These are phyloP conservation scores for Fusarium verticillioides DNA, from an alignment of 2,329 filamentous ascomycete species.

Conservation along the genomic window DNA sequence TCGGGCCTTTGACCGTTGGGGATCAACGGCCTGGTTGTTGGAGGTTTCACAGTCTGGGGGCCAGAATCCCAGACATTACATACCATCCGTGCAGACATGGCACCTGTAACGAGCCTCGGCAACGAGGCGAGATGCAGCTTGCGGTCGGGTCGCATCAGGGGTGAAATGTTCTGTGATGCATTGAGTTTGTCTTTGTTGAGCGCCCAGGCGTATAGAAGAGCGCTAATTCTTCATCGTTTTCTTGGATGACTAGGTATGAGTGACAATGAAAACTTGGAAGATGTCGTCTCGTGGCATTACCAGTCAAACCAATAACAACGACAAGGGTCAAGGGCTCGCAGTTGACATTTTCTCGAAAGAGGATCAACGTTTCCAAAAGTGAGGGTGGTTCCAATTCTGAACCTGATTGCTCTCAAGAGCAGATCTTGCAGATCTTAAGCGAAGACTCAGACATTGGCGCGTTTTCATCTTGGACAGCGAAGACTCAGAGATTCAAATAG, in stretches of 20 bases:
- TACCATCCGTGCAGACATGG: slow-evolving; percentile 6
- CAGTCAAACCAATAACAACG: neutral
- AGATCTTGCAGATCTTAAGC: too few species aligned
- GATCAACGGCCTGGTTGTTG: slow-evolving; percentile 14
- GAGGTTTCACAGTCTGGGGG: slow-evolving; percentile 8
- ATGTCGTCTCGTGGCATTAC: neutral
- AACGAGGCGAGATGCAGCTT: slow-evolving; percentile 36
- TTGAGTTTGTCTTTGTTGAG: neutral
- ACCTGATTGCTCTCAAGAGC: neutral
- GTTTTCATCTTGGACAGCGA: neutral
- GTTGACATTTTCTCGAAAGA: neutral
- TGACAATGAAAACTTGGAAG: neutral
- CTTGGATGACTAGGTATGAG: neutral
- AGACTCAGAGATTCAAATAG: neutral
- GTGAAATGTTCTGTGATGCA: neutral
- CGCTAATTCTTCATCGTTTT: neutral
- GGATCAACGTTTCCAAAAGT: neutral
- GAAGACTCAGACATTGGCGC: neutral
- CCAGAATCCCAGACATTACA: slow-evolving; percentile 7
- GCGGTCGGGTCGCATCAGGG: slow-evolving; percentile 9
- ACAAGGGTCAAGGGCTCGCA: neutral
- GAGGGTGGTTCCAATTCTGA: neutral
- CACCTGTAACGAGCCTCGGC: slow-evolving; percentile 36
- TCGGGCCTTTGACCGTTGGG: slow-evolving; percentile 22
- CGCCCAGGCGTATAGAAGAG: neutral